Percentiles rank a stretch among this genome's conserved stretches.
Evolutionary conservation across 768 basidiomycete species (phyloP).

Genomic region (Suillus sp.): DNA sequence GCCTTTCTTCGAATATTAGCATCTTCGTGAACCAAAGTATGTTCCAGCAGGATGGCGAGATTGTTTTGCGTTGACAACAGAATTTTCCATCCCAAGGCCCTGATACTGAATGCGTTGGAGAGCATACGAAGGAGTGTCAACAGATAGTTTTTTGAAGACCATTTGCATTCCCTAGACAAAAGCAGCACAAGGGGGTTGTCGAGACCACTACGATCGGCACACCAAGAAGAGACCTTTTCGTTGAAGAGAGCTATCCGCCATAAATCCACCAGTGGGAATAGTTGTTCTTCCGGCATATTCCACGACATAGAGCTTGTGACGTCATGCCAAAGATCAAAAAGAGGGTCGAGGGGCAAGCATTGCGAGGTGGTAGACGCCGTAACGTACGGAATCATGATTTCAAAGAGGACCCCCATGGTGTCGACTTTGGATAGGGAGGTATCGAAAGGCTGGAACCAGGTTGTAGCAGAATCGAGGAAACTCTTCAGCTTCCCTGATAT

Average conservation of each 20-base stretch:
- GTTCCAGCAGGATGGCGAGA: conserved; percentile 60
- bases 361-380: conserved; percentile 46
- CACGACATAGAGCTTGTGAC: conserved; percentile 45
- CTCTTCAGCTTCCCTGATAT: conserved; percentile 60
- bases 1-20: conserved; percentile 70
- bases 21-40: conserved; percentile 70
- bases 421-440: conserved; percentile 26
- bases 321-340: conserved; percentile 50
- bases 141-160: conserved; percentile 51
- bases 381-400: conserved; percentile 62
- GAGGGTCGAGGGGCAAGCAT: conserved; percentile 30
- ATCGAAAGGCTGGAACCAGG: conserved; percentile 33
- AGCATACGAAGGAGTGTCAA: conserved; percentile 70
- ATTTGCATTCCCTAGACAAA: conserved; percentile 43
- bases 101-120: conserved; percentile 62
- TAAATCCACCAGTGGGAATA: conserved; percentile 84
- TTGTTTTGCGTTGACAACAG: conserved; percentile 38
- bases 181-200: conserved; percentile 48
- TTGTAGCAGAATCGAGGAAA: conserved; percentile 56
- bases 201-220: conserved; percentile 32
- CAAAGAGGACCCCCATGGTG: conserved; percentile 50
- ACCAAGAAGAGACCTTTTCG: conserved; percentile 54
- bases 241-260: conserved; percentile 83
- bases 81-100: conserved; percentile 38
- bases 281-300: conserved; percentile 50